phyloP scores from a whole-genome alignment of 2,329 filamentous ascomycete genomes.

The Ascomycota sp. region DNA sequence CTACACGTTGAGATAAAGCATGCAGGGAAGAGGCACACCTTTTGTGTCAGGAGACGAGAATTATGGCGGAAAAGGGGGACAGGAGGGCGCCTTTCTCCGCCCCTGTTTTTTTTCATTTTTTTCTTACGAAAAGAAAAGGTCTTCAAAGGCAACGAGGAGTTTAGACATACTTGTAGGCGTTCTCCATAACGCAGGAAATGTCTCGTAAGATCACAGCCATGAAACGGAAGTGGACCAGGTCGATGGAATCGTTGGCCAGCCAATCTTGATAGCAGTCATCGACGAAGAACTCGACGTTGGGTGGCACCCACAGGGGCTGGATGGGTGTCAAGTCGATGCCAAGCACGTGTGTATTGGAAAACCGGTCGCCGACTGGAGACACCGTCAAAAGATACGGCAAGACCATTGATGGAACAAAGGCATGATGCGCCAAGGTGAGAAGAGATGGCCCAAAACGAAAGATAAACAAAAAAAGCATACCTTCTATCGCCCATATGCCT shows the following conservation, averaged over 20 bases:
- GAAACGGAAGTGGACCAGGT: constrained; percentile 12
- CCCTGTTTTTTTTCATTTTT: neutral
- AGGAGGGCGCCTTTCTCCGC: too few relatives aligned
- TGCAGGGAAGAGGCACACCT: neutral
- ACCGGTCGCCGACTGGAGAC: constrained; percentile 6
- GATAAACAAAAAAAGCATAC: neutral
- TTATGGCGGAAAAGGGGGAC: neutral
- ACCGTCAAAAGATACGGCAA: too few relatives aligned
- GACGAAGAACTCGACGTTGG: constrained; percentile 18
- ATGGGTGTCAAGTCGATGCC: constrained; percentile 20
- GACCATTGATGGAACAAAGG: too few relatives aligned
- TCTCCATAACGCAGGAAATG: constrained; percentile 3
- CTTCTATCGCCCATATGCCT: constrained; percentile 3
- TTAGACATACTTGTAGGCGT: constrained; percentile 5
- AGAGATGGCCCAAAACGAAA: neutral
- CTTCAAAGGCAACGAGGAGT: neutral
- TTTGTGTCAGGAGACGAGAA: neutral
- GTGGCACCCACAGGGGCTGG: constrained; percentile 18
- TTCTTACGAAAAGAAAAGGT: neutral
- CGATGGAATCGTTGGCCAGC: constrained; percentile 6
- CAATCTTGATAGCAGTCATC: constrained; percentile 15
- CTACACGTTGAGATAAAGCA: neutral
- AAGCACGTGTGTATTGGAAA: constrained; percentile 14
- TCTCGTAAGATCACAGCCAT: constrained; percentile 5
- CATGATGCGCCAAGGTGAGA: neutral